Evolutionary conservation across 2,329 filamentous ascomycete genomes (phyloP).

Genomic region (Phaeosphaeria sp.): DNA sequence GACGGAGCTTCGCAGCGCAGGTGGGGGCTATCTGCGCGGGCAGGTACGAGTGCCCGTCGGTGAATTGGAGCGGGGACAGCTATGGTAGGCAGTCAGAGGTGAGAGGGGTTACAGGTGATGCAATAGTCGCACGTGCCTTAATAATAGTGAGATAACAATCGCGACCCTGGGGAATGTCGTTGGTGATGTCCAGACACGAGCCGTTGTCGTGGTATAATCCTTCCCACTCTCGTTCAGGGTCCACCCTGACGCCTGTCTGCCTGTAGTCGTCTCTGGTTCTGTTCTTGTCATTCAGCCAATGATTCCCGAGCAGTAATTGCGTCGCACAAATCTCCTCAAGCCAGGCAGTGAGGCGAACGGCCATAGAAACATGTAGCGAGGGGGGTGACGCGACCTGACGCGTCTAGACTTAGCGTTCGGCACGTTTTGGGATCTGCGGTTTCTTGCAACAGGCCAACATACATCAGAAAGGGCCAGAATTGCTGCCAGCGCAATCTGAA

Average conservation of each 20-base stretch:
- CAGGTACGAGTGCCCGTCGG: constrained; percentile 35
- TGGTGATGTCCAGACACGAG: constrained; percentile 38
- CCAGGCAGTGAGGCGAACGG: constrained; percentile 24
- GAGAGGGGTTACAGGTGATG: background rate
- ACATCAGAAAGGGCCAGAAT: background rate
- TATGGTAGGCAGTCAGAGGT: constrained; percentile 12
- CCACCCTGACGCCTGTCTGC: constrained; percentile 4
- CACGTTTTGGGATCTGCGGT: background rate
- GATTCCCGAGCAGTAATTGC: constrained; percentile 27
- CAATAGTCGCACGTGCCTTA: background rate
- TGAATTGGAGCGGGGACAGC: constrained; percentile 28
- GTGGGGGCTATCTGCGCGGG: constrained; percentile 19
- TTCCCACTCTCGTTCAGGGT: constrained; percentile 20
- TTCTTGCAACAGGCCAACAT: background rate
- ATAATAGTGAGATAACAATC: constrained; percentile 15
- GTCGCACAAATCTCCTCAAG: constrained; percentile 28
- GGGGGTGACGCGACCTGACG: constrained; percentile 21
- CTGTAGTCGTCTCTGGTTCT: constrained; percentile 13
- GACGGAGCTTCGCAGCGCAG: constrained; percentile 16
- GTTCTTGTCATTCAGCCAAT: constrained; percentile 28
- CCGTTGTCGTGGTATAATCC: constrained; percentile 45
- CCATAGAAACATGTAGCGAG: constrained; percentile 16
- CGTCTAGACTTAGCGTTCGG: background rate
- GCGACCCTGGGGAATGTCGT: constrained; percentile 12
- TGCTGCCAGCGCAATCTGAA: background rate